phyloP scores from a whole-genome alignment of 148 eudicot species.

The Vaccinium corymbosum region DNA sequence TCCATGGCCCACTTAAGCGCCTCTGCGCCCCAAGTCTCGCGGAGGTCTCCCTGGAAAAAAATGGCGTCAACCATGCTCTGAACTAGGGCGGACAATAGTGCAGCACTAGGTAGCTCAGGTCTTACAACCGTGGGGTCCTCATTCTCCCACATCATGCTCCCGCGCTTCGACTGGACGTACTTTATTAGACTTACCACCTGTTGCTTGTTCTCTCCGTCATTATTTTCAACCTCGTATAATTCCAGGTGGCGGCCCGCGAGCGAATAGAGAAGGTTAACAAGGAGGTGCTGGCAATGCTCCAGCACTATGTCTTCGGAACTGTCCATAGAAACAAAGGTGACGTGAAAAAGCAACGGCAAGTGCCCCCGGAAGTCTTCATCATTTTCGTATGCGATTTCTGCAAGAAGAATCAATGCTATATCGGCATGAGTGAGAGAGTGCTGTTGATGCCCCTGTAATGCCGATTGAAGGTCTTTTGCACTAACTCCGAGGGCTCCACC shows the following conservation, averaged over 20 bases:
- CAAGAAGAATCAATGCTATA: slow-evolving; percentile 89
- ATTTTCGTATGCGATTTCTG: slow-evolving; percentile 97
- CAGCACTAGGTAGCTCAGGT: slow-evolving; percentile 92
- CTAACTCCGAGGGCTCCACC: slow-evolving; percentile 63
- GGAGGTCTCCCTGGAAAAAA: slow-evolving; percentile 93
- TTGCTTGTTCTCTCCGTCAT: slow-evolving; percentile 96
- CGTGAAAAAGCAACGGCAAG: slow-evolving; percentile 91
- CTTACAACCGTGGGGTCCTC: slow-evolving; percentile 85
- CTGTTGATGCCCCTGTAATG: slow-evolving; percentile 96
- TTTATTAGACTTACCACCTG: slow-evolving; percentile 95
- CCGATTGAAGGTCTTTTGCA: slow-evolving; percentile 97
- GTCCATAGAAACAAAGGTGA: slow-evolving; percentile 97
- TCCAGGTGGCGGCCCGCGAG: slow-evolving; percentile 98
- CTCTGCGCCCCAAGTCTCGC: slow-evolving; percentile 97
- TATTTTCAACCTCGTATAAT: slow-evolving; percentile 87
- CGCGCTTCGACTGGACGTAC: slow-evolving; percentile 95
- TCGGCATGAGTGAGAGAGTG: slow-evolving; percentile 96
- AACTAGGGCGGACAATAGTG: slow-evolving; percentile 91
- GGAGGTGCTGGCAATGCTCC: slow-evolving; percentile 97
- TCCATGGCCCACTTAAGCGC: slow-evolving; percentile 99
- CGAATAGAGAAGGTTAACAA: slow-evolving; percentile 86
- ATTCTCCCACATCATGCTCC: slow-evolving; percentile 99
- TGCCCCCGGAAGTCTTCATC: slow-evolving; percentile 97
- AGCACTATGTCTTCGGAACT: slow-evolving; percentile 98
- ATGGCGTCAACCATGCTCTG: slow-evolving; percentile 99